These are phyloP conservation scores for Thelephora ganbajun DNA, from an alignment of 768 basidiomycete species.

Conservation along the genomic window DNA sequence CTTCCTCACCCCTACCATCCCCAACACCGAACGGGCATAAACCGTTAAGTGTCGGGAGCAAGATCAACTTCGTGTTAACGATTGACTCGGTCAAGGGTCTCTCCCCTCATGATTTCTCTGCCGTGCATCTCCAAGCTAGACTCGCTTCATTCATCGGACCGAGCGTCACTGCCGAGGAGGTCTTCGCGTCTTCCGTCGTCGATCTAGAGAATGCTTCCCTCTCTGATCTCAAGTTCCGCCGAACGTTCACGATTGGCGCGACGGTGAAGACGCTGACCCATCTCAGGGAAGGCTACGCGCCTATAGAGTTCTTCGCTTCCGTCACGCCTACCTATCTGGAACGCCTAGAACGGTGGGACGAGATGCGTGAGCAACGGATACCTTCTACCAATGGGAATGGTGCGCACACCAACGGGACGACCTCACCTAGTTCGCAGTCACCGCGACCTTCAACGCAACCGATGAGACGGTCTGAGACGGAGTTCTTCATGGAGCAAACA, in stretches of 20 bases:
- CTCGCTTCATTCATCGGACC: constrained; percentile 78
- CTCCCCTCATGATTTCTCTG: constrained; percentile 79
- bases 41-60: constrained; percentile 38
- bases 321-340: constrained; percentile 75
- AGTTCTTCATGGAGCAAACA: constrained; percentile 74
- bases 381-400: constrained; percentile 12
- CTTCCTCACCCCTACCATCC: constrained; percentile 61
- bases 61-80: constrained; percentile 72
- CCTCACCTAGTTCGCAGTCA: constrained; percentile 10
- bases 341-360: constrained; percentile 87
- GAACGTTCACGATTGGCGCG: constrained; percentile 67
- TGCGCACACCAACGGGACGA: constrained; percentile 16
- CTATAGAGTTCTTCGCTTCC: constrained; percentile 83
- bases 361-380: constrained; percentile 66
- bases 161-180: constrained; percentile 57
- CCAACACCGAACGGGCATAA: constrained; percentile 25
- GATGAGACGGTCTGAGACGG: constrained; percentile 88
- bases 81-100: constrained; percentile 84
- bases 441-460: constrained; percentile 31
- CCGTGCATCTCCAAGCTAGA: constrained; percentile 77
- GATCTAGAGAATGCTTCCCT: constrained; percentile 61
- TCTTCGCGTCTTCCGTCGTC: constrained; percentile 61
- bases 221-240: constrained; percentile 73
- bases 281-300: constrained; percentile 64
- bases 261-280: constrained; percentile 61